These are phyloP conservation scores for Trametes versicolor DNA, from an alignment of 1,284 basidiomycete genomes.

Conservation along the genomic window DNA sequence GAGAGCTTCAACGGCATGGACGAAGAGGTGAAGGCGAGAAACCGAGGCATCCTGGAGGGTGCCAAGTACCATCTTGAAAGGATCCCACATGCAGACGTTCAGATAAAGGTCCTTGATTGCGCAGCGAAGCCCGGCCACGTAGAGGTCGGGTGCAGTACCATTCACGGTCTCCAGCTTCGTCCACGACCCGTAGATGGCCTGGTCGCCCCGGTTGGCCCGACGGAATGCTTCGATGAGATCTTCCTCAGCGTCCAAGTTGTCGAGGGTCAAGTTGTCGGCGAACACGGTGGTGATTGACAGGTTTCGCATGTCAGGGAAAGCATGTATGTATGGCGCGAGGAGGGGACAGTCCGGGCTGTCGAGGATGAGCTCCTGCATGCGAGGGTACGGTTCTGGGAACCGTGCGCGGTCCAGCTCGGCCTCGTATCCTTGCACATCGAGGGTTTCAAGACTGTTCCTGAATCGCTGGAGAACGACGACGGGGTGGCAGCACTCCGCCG, in stretches of 20 bases:
- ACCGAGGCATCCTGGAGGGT: constrained; percentile 8
- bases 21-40: constrained; percentile 9
- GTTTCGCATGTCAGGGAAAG: constrained; percentile 16
- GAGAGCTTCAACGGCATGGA: background rate
- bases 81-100: constrained; percentile 9
- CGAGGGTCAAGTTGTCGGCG: constrained; percentile 2
- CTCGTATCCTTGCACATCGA: constrained; percentile 14
- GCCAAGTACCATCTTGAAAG: background rate
- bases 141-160: constrained; percentile 15
- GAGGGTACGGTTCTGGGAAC: background rate
- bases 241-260: background rate
- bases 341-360: constrained; percentile 17
- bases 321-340: constrained; percentile 16
- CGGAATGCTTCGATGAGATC: constrained; percentile 4
- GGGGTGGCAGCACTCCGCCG: constrained; percentile 4
- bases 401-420: constrained; percentile 5
- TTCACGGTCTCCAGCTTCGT: constrained; percentile 17
- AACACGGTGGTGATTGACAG: constrained; percentile 10
- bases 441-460: constrained; percentile 7
- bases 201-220: constrained; percentile 2
- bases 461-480: constrained; percentile 6
- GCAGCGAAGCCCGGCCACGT: constrained; percentile 13
- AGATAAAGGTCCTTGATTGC: constrained; percentile 12
- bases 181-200: constrained; percentile 7
- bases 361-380: constrained; percentile 13